Evolutionary conservation across 768 basidiomycete genomes (phyloP), one percentile per base, ranked within the genome.

Genomic region (Xerocomus spinulosus): DNA sequence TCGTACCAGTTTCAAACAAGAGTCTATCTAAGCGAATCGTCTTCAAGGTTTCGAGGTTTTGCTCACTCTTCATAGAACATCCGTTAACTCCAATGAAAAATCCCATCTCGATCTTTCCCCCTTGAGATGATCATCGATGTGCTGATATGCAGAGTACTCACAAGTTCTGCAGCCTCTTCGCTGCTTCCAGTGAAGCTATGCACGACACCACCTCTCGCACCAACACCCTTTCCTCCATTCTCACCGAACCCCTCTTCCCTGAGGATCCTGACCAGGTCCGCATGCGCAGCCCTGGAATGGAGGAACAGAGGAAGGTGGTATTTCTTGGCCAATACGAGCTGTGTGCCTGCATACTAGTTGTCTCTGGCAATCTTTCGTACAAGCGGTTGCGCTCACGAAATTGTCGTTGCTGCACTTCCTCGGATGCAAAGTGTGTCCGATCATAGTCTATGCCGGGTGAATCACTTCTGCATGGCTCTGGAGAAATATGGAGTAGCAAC

Each of bases 101-200:
- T 1, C 87, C 87, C 79, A 89, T 82, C 17, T 72, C 68, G 54
- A 85, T 76, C 87, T 89, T 53, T 59, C 12, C n/a, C 20, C 17
- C 1, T 33, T 42, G 10, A 32, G 6, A 38, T 28, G 38, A 38
- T 10, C 28, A 24, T 47, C 42, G 28, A 5, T n/a, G 24, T 18
- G 14, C 42, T 44, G 23, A 34, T 3, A 25, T 15, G n/a, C 2
- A 34, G 30, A 25, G n/a, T 25, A 64, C 81, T 58, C 49, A 87
- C 85, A 38, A 87, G 67, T 59, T 91, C 87, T 8, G 62, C 56
- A 13, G 76, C 79, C 59, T 92, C 87, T 30, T 73, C 75, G 4
- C 59, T 58, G 0, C 75, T 76, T 4, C 90, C 90, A 0, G 88
- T 89, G 66, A 89, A 89, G 51, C 85, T 87, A 60, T 91, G 90